Conservation (phyloP, 176 grass and related monocot species). For the Alloteropsis semialata region DNA sequence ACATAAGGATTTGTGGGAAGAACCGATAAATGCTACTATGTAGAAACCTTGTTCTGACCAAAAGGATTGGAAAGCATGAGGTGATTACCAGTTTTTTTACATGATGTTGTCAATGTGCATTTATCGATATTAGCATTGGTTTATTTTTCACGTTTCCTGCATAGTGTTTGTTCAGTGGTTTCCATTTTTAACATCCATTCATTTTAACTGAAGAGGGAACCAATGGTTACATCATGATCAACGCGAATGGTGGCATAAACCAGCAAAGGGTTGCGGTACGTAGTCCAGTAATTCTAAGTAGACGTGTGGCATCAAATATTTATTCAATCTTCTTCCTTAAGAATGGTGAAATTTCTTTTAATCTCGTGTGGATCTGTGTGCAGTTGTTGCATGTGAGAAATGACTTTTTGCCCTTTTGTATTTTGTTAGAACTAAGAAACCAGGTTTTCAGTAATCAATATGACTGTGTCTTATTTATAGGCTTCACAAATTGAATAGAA, state of each 20-base stretch:
- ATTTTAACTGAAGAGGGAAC: slow-evolving; percentile 41
- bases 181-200: slow-evolving; percentile 9
- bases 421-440: too few species aligned
- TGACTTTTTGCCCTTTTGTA: too few species aligned
- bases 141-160: background rate
- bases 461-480: too few species aligned
- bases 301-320: background rate
- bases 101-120: background rate
- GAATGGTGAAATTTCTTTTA: too few species aligned
- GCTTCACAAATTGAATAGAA: background rate
- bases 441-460: too few species aligned
- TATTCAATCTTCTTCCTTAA: background rate
- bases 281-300: slow-evolving; percentile 11
- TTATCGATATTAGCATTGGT: background rate
- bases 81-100: slow-evolving; percentile 29
- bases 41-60: slow-evolving; percentile 78
- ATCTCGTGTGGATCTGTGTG: too few species aligned
- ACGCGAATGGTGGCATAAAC: slow-evolving; percentile 97
- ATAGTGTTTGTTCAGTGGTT: background rate
- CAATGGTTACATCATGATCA: slow-evolving; percentile 83
- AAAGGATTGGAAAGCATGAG: slow-evolving; percentile 44
- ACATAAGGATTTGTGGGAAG: too few species aligned
- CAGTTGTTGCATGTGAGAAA: too few species aligned
- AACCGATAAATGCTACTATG: slow-evolving; percentile 63
- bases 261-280: slow-evolving; percentile 95